Conservation (phyloP, 768 basidiomycete genomes). For the Hirschioporus abietinus region DNA sequence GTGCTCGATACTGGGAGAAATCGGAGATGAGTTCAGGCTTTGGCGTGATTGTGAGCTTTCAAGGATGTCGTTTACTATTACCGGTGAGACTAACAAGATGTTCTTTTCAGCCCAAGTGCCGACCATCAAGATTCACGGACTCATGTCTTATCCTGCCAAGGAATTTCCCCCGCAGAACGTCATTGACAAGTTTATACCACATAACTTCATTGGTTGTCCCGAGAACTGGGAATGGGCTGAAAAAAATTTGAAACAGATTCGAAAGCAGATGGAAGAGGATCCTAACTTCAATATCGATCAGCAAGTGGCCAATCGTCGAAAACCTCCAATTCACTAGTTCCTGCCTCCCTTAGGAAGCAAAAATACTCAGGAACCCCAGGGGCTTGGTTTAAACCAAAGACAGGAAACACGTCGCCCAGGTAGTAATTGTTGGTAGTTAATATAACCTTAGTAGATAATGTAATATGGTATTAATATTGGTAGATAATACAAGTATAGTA, state of each 20-base stretch:
- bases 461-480: too few species aligned
- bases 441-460: too few species aligned
- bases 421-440: too few species aligned
- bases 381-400: too few species aligned
- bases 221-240: not conserved
- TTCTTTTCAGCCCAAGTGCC: not conserved
- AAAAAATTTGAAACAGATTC: not conserved
- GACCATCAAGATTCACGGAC: not conserved
- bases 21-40: too few species aligned
- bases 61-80: not conserved
- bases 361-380: too few species aligned
- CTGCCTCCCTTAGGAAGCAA: too few species aligned
- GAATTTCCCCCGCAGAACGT: not conserved
- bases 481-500: too few species aligned
- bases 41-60: not conserved
- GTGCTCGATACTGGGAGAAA: too few species aligned
- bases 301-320: not conserved
- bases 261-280: not conserved
- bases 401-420: too few species aligned
- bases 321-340: too few species aligned
- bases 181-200: not conserved
- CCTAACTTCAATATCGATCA: not conserved
- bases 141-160: not conserved
- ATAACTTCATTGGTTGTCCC: not conserved
- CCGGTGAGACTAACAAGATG: not conserved